Evolutionary conservation across 345 rosid species (phyloP).

Genomic region (Citrus maxima): DNA sequence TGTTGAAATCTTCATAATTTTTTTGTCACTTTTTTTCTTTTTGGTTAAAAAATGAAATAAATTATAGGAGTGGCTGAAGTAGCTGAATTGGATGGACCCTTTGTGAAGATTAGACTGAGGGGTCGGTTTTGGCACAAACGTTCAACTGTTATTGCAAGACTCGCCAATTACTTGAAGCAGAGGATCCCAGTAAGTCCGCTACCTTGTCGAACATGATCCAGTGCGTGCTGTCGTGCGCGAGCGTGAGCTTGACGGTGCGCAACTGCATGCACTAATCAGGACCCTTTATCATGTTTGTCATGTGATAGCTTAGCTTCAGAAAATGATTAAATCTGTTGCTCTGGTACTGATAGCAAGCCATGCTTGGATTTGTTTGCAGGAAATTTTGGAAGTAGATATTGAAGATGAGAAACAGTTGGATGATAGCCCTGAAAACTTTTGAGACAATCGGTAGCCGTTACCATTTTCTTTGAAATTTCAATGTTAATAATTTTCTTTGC

Average conservation of each 20-base stretch:
- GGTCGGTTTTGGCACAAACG: conserved; percentile 96
- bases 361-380: conserved; percentile 25
- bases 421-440: conserved; percentile 89
- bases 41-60: not conserved
- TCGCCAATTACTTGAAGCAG: conserved; percentile 87
- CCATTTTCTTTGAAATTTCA: not conserved
- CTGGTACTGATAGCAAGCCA: not conserved
- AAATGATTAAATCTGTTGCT: not conserved
- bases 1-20: not conserved
- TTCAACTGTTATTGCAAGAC: conserved; percentile 67
- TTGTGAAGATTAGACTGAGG: conserved; percentile 74
- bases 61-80: conserved; percentile 58
- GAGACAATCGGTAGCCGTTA: conserved; percentile 5
- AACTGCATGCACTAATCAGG: no score
- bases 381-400: conserved; percentile 82
- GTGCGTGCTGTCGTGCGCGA: no score
- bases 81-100: conserved; percentile 90
- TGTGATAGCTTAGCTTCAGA: not conserved
- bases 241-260: no score
- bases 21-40: not conserved
- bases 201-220: no score
- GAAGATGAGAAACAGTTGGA: conserved; percentile 90
- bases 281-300: no score
- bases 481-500: not conserved
- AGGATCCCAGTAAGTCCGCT: conserved; percentile 72